These are phyloP conservation scores for Syzygium oleosum DNA, from an alignment of 345 rosid species.

Conservation along the genomic window DNA sequence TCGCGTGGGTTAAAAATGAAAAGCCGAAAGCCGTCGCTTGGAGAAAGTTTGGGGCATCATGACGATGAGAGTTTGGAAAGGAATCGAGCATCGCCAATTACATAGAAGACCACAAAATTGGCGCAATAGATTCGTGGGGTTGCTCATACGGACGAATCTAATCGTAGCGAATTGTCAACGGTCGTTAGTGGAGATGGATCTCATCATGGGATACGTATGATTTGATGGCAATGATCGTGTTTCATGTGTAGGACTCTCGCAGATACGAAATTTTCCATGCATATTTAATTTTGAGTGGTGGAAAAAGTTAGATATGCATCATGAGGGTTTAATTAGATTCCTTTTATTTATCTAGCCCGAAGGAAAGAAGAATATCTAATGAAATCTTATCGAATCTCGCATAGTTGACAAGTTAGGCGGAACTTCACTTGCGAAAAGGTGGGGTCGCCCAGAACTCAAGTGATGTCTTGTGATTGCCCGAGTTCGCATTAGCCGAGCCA, in stretches of 20 bases:
- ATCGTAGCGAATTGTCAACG: too few species aligned
- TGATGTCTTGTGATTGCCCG: too few species aligned
- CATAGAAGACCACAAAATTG: not conserved
- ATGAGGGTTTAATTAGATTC: not conserved
- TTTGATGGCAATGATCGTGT: not conserved
- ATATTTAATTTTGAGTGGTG: not conserved
- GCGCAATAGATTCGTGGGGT: not conserved
- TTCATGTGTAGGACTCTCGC: rapidly evolving
- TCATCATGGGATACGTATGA: too few species aligned
- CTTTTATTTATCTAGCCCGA: not conserved
- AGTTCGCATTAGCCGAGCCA: not conserved
- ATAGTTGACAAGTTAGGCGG: not conserved
- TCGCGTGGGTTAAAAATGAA: not conserved
- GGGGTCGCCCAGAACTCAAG: not conserved
- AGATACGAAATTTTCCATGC: rapidly evolving
- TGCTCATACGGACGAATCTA: not conserved
- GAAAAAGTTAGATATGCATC: not conserved
- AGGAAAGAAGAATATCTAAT: not conserved
- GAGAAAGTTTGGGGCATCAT: not conserved
- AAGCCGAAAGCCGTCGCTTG: not conserved
- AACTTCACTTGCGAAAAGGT: too few species aligned
- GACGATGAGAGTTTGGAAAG: not conserved
- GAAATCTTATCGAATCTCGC: not conserved
- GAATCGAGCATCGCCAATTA: not conserved
- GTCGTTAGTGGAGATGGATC: not conserved